Conservation (phyloP, 768 basidiomycete species). For the Mycena indigotica region DNA sequence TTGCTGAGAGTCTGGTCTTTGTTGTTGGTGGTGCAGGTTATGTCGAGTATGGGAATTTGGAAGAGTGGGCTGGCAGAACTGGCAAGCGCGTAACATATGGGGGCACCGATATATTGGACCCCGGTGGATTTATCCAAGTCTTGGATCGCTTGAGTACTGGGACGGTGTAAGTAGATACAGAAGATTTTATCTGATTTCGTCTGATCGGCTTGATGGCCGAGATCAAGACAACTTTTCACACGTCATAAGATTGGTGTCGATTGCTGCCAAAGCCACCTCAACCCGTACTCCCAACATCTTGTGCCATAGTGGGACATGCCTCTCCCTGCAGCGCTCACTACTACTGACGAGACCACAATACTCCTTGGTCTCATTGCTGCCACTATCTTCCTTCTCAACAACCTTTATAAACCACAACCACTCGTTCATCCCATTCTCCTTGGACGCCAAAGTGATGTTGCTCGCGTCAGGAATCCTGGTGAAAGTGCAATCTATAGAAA, state of each 20-base stretch:
- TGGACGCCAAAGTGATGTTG: conserved; percentile 89
- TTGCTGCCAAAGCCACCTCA: background rate
- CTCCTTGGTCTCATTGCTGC: conserved; percentile 75
- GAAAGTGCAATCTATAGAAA: conserved; percentile 91
- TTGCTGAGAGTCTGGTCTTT: conserved; percentile 88
- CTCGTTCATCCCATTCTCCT: conserved; percentile 93
- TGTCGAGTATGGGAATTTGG: conserved; percentile 95
- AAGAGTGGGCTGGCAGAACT: conserved; percentile 86
- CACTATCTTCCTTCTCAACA: conserved; percentile 75
- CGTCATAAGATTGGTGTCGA: no score
- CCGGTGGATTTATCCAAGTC: conserved; percentile 77
- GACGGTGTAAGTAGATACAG: background rate
- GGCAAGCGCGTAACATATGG: conserved; percentile 92
- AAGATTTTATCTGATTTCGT: no score
- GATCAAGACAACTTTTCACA: no score
- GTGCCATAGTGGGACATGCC: background rate
- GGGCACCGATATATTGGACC: conserved; percentile 92
- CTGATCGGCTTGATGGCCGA: no score
- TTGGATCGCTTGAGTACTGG: conserved; percentile 56
- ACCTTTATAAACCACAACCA: conserved; percentile 77
- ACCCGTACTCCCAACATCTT: background rate
- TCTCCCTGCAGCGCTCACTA: conserved; percentile 25
- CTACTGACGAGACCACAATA: conserved; percentile 80
- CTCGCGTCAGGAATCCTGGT: conserved; percentile 73
- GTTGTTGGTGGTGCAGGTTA: conserved; percentile 96